Base-by-base conservation (phyloP, 306 rosid species). In the Erythrophleum fordii region DNA sequence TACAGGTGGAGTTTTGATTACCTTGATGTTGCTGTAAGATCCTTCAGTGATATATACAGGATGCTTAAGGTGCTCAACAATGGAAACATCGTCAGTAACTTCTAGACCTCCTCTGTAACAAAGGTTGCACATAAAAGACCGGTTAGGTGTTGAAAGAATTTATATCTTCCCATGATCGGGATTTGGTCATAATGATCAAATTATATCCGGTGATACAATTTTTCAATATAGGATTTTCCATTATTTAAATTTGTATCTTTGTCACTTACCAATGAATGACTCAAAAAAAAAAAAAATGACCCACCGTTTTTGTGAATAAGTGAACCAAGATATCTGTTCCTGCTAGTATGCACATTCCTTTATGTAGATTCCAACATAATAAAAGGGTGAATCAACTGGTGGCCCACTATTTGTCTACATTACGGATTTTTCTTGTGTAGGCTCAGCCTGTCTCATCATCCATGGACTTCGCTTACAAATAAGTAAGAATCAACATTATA, bases 11-110 rank as follows among this genome's bases (percentile, higher is more conserved):
- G 29, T 26, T 58, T 77, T 72, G 62, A 70, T 39, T 89, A 93
- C 99, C 99, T 95, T 93, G 80, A 95, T 92, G 87, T 95, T 95
- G 85, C 98, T 93, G 82, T 95, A 95, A 79, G 96, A 91, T 81
- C 99, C 99, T 88, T 92, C 90, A 0, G 97, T 91, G 52, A 95
- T 89, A 59, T 80, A 92, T 72, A 95, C 99, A 17, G 98, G 97
- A 81, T 91, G 96, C 73, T 87, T 80, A 51, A 93, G 92, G 88
- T 93, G 88, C 87, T 95, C 98, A 3, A 95, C 96, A 5, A 95
- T 95, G 56, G 99, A 95, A 28, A 95, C 99, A 10, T 95, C 99
- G 52, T 95, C 99, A 0, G 99, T 95, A 80, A 95, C 99, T 86
- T 93, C 99, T 41, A 95, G 91, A 23, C 94, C 96, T 81, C 87